phyloP scores from a whole-genome alignment of 257 asterid genomes.

The Solanum habrochaites region DNA sequence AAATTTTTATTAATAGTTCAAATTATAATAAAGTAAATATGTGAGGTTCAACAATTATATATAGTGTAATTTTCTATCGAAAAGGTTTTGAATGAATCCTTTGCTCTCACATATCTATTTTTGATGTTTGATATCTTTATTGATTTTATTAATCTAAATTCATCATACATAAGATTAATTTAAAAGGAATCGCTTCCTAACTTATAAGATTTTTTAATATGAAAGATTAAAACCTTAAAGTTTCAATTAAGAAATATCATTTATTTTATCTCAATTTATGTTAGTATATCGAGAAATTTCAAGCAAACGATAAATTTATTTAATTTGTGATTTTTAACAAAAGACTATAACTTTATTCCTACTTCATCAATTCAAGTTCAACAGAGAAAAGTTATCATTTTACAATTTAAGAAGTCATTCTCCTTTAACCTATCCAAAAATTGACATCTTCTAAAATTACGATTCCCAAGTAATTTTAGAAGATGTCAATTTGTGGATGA shows the following conservation, averaged over 20 bases:
- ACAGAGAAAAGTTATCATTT: too few species aligned
- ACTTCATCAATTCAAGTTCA: background rate
- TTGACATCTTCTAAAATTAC: too few species aligned
- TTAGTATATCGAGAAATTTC: background rate
- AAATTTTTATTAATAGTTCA: background rate
- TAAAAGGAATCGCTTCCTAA: rapidly evolving
- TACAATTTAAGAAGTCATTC: background rate
- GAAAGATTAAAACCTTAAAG: rapidly evolving
- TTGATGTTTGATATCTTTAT: background rate
- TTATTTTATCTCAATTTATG: background rate
- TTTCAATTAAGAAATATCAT: too few species aligned
- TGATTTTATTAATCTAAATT: background rate
- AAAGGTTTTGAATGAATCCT: background rate
- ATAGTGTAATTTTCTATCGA: background rate
- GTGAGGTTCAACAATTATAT: too few species aligned
- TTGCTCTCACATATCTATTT: rapidly evolving
- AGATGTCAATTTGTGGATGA: background rate
- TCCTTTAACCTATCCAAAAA: background rate
- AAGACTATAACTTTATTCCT: background rate
- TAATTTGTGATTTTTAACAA: background rate
- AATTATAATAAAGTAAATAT: too few species aligned
- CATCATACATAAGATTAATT: background rate
- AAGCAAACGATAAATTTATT: background rate
- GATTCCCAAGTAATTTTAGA: too few species aligned
- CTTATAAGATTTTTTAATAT: too few species aligned